phyloP scores from a whole-genome alignment of 345 rosid species.

The Populus euphratica region DNA sequence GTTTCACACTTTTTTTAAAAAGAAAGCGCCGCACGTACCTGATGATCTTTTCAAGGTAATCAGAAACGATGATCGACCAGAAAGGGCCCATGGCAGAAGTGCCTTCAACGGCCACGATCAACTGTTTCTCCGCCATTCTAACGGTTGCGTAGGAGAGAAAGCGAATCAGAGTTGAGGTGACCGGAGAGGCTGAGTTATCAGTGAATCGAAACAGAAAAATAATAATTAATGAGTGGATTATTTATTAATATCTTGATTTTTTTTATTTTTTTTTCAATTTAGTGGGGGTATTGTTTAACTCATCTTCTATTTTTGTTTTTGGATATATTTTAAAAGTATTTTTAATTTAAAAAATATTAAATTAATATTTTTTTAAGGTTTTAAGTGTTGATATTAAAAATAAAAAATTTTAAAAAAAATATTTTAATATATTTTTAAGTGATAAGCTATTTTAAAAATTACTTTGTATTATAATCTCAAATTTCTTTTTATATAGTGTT shows the following conservation, averaged over 20 bases:
- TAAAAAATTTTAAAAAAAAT: no score
- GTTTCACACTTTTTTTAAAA: not conserved
- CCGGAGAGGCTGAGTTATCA: not conserved
- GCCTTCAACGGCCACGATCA: slow-evolving; percentile 85
- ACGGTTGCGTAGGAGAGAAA: not conserved
- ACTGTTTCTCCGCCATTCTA: slow-evolving; percentile 69
- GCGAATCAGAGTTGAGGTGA: not conserved
- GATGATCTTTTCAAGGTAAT: slow-evolving; percentile 86
- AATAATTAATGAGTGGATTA: not conserved
- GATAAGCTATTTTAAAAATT: no score
- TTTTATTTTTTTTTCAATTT: not conserved
- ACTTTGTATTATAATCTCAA: no score
- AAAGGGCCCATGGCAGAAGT: slow-evolving; percentile 90
- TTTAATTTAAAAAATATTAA: no score
- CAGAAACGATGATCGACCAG: slow-evolving; percentile 69
- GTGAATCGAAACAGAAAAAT: not conserved
- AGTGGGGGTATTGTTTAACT: no score
- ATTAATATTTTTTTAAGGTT: no score
- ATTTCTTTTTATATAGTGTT: no score
- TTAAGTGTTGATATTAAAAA: no score
- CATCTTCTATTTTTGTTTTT: no score
- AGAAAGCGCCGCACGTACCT: slow-evolving; percentile 34
- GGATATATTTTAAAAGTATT: no score
- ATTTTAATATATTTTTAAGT: no score
- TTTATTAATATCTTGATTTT: not conserved